A percentile compares a stretch with the other conserved stretches of the same genome.
Evolutionary conservation across 768 basidiomycete genomes (phyloP).

Genomic region (Hericium erinaceus): DNA sequence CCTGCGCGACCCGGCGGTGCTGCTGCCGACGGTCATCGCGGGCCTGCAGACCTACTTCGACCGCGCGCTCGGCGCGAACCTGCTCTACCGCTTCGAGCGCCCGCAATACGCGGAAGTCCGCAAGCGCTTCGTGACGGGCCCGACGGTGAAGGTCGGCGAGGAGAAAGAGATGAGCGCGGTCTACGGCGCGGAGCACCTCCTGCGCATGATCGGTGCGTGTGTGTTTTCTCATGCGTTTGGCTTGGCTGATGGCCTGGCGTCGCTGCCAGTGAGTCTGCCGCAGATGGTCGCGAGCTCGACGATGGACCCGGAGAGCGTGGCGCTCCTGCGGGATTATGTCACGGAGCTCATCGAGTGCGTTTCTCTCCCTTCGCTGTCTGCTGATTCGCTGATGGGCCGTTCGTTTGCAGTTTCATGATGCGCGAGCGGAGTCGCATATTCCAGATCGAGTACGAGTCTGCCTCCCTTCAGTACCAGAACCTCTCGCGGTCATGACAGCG

Average conservation of each 20-base stretch:
- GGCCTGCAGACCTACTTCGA: conserved; percentile 92
- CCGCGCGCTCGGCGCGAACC: conserved; percentile 77
- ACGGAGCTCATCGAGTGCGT: conserved; percentile 78
- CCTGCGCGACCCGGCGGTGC: conserved; percentile 56
- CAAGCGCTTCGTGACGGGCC: conserved; percentile 65
- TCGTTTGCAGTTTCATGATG: conserved; percentile 8
- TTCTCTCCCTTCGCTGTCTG: background rate
- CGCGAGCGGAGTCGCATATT: conserved; percentile 10
- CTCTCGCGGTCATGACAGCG: conserved; percentile 13
- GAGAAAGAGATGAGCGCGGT: conserved; percentile 85
- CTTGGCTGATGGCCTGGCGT: no score
- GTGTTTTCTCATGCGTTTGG: no score
- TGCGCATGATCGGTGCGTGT: conserved; percentile 80
- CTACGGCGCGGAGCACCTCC: conserved; percentile 90
- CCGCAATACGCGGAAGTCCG: conserved; percentile 81
- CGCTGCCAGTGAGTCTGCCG: conserved; percentile 45
- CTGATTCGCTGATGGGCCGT: no score
- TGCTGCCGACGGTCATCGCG: conserved; percentile 74
- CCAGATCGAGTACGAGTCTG: conserved; percentile 14
- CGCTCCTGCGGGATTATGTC: conserved; percentile 78
- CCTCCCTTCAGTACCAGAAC: conserved; percentile 15
- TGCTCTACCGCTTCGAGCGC: conserved; percentile 94
- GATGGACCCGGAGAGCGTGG: conserved; percentile 85
- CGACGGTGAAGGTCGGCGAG: conserved; percentile 51
- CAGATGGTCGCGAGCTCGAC: conserved; percentile 82